These are phyloP conservation scores for Juncus effusus DNA, from an alignment of 176 grass and related monocot genomes.

Conservation along the genomic window DNA sequence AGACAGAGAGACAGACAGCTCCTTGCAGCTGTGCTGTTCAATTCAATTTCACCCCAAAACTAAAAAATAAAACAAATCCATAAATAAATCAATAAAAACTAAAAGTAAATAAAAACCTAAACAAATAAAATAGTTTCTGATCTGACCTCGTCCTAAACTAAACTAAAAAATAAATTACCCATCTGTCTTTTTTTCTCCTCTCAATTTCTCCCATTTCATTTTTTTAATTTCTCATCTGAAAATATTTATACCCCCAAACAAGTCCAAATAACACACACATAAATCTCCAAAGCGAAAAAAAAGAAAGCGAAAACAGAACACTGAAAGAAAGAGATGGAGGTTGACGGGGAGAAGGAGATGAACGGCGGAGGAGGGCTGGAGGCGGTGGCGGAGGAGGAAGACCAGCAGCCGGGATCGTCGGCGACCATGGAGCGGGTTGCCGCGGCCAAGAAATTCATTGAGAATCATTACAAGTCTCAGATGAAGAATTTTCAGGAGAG, in stretches of 20 bases:
- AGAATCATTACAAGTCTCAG: slow-evolving; percentile 98
- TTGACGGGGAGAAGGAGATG: slow-evolving; percentile 48
- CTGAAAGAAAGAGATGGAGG: slow-evolving; percentile 23
- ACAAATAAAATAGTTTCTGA: no score
- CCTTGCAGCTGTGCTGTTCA: slow-evolving; percentile 24
- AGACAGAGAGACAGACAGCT: slow-evolving; percentile 17
- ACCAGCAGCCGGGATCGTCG: slow-evolving; percentile 57
- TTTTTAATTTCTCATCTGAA: slow-evolving; percentile 1
- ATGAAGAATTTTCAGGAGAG: slow-evolving; percentile 90
- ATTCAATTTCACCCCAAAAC: slow-evolving; percentile 1
- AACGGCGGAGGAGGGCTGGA: slow-evolving; percentile 49
- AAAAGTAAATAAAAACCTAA: no score
- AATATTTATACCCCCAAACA: slow-evolving; percentile 25
- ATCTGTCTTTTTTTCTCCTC: slow-evolving; percentile 5
- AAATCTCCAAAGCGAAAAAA: slow-evolving; percentile 15
- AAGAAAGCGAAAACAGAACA: background rate
- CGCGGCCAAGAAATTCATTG: slow-evolving; percentile 98
- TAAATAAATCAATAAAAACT: no score
- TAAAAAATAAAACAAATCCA: no score
- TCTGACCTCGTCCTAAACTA: slow-evolving; percentile 10
- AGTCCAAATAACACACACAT: slow-evolving; percentile 21
- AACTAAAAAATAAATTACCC: background rate
- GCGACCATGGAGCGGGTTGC: slow-evolving; percentile 97
- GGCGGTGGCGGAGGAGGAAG: slow-evolving; percentile 32
- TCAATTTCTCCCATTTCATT: slow-evolving; percentile 1